Percentiles rank a stretch among this genome's conserved stretches.
Evolutionary conservation across 1,284 basidiomycete species (phyloP).

Genomic region (Cutaneotrichosporon sp.): DNA sequence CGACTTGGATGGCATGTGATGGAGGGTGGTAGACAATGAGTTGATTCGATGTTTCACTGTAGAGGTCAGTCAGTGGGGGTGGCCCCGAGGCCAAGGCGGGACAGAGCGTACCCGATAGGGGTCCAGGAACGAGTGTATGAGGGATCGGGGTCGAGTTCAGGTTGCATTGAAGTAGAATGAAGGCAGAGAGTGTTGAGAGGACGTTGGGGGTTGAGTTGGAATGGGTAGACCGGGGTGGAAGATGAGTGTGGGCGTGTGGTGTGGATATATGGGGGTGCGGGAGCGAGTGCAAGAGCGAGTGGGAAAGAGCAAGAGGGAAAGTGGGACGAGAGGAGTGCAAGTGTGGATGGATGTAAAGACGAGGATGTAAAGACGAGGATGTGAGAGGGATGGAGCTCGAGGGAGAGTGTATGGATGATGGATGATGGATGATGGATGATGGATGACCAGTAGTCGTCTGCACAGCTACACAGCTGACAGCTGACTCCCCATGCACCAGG

Average conservation of each 20-base stretch:
- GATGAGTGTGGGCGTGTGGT: too few relatives aligned
- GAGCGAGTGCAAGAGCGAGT: too few relatives aligned
- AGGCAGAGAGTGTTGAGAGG: too few relatives aligned
- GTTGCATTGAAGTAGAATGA: slow-evolving; percentile 3
- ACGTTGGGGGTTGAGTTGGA: too few relatives aligned
- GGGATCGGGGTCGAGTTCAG: slow-evolving; percentile 3
- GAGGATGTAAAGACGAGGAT: too few relatives aligned
- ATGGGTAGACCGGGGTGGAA: too few relatives aligned
- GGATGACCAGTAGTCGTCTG: not conserved
- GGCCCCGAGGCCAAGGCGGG: not conserved
- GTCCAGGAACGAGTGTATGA: slow-evolving; percentile 24
- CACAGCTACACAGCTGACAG: too few relatives aligned
- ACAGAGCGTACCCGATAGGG: slow-evolving; percentile 28
- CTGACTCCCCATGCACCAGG: too few relatives aligned
- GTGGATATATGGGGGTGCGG: too few relatives aligned
- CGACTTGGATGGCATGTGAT: slow-evolving; percentile 77
- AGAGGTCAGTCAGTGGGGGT: not conserved
- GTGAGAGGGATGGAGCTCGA: not conserved
- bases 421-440: not conserved
- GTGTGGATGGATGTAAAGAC: too few relatives aligned
- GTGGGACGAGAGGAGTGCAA: too few relatives aligned
- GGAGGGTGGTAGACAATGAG: slow-evolving; percentile 85
- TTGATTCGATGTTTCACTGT: slow-evolving; percentile 67
- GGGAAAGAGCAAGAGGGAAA: too few relatives aligned
- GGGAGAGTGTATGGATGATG: not conserved